These are phyloP conservation scores for Podosphaera leucotricha DNA, from an alignment of 2,329 filamentous ascomycete genomes.

Conservation along the genomic window DNA sequence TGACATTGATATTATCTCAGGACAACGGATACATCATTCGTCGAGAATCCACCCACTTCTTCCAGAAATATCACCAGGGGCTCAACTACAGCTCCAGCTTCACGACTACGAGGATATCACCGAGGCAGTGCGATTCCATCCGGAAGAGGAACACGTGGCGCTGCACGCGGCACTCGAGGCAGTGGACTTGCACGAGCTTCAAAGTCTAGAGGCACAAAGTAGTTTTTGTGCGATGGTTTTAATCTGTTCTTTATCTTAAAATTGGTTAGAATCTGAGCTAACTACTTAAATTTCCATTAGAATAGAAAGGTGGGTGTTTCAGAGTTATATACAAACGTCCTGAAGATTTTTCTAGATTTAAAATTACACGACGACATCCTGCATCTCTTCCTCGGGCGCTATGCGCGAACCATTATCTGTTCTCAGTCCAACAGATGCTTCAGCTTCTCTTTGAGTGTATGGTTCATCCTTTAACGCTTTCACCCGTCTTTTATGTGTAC, in stretches of 20 bases:
- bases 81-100: constrained; percentile 14
- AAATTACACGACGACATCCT: constrained; percentile 15
- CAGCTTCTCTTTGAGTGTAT: constrained; percentile 67
- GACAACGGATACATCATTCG: constrained; percentile 78
- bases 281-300: constrained; percentile 7
- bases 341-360: constrained; percentile 4
- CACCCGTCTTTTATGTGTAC: constrained; percentile 77
- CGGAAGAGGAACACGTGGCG: constrained; percentile 14
- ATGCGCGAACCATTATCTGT: constrained; percentile 37
- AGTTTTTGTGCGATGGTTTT: neutral
- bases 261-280: constrained; percentile 7
- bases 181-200: constrained; percentile 16
- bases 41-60: constrained; percentile 52
- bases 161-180: constrained; percentile 13
- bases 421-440: constrained; percentile 50
- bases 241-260: neutral
- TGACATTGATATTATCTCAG: constrained; percentile 20
- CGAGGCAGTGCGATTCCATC: constrained; percentile 10
- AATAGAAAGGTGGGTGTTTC: too few relatives aligned
- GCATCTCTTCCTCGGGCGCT: constrained; percentile 14
- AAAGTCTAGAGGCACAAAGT: constrained; percentile 12
- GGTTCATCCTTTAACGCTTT: constrained; percentile 65
- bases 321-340: too few relatives aligned
- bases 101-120: constrained; percentile 9
- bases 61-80: constrained; percentile 24